Base-by-base conservation (phyloP, 202 grass and related monocot species). In the Setaria italica region DNA sequence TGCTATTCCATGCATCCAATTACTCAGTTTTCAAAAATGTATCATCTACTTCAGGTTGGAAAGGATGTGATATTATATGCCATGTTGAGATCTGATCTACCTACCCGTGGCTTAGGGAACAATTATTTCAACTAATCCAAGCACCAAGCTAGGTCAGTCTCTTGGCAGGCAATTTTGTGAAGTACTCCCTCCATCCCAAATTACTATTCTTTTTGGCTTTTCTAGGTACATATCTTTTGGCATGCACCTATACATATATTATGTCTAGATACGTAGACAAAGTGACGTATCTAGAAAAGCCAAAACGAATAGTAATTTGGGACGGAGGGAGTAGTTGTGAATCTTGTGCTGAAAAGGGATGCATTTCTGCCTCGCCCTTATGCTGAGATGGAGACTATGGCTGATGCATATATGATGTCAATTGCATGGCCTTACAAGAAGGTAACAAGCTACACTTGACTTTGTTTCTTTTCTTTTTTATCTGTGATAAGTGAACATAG, bases 21-120 rank as follows among this genome's bases (percentile, higher is more conserved):
- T 12, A 48, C 47, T 20, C 0, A 42, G 3, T 42, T 68, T 6
- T 42, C 35, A 68, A 6, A 70, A 5, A 15, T 13, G 29, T 45
- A 25, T 68, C 65, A 68, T 68, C 11, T 66, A 3, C 14, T 37
- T 35, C 14, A 66, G 13, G 14, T 39, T 66, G 63, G 33, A 7
- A 17, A 66, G 8, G 15, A 68, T n/a, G 66, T 70, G 7, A 69
- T 81, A 57, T 21, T 81, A 4, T 70, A 70, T 46, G 51, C 53
- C 11, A 46, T 46, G 25, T 5, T 77, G 74, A 60, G 56, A 30
- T 51, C 7, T 73, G 35, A 10, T 46, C 43, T 46, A 46, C 43
- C 1, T 46, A 46, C 43, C 1, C 9, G 43, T 46, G 43, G 43
- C 43, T 46, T 9, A 46, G 43, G 43, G 43, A 46, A 46, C 43